phyloP scores from a whole-genome alignment of 169 alveolate species.

The Plasmodium reichenowi region DNA sequence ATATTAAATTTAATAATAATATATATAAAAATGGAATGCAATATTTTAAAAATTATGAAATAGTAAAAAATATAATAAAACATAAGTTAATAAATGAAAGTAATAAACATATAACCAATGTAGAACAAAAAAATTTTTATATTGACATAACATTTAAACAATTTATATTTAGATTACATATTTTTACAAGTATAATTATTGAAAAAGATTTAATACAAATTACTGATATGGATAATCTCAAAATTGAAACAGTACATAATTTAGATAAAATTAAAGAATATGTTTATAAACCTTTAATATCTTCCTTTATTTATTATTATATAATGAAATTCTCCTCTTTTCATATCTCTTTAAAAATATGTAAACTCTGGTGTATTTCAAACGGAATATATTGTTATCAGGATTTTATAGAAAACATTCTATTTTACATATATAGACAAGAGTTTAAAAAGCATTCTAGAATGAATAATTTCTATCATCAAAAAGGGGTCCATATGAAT shows the following conservation, averaged over 20 bases:
- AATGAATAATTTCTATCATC: background rate
- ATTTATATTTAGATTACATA: constrained; percentile 15
- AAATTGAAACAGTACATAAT: constrained; percentile 18
- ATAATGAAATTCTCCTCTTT: constrained; percentile 38
- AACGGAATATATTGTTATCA: constrained; percentile 13
- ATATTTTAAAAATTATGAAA: constrained; percentile 37
- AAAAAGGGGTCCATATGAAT: background rate
- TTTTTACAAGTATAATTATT: constrained; percentile 18
- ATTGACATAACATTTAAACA: constrained; percentile 4
- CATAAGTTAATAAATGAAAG: background rate
- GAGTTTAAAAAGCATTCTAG: constrained; percentile 25
- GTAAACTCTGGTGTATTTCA: constrained; percentile 33
- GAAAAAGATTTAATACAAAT: constrained; percentile 42
- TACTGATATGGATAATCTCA: constrained; percentile 20
- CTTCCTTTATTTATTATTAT: constrained; percentile 37
- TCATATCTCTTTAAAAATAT: constrained; percentile 32
- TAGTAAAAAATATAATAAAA: constrained; percentile 22
- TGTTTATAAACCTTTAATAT: constrained; percentile 36
- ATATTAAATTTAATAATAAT: constrained; percentile 18
- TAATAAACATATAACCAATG: background rate
- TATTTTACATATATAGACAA: constrained; percentile 23
- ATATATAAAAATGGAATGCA: constrained; percentile 31
- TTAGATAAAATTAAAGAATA: constrained; percentile 8
- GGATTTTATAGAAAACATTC: constrained; percentile 33
- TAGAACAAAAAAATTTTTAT: constrained; percentile 22